phyloP scores from a whole-genome alignment of 768 basidiomycete genomes.

The Tulasnella calospora region DNA sequence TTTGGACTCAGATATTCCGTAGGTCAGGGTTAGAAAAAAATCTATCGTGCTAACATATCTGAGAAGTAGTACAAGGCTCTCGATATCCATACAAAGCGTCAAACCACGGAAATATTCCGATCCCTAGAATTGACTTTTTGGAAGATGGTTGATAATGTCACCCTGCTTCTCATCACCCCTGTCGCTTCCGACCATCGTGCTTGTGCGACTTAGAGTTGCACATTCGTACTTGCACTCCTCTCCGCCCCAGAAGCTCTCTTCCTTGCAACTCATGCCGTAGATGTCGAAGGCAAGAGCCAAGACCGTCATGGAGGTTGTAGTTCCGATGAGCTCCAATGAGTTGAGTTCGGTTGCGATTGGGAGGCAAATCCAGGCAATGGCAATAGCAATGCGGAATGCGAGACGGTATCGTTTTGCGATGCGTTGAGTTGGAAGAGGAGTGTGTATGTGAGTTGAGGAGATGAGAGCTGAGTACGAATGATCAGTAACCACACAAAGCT shows the following conservation, averaged over 20 bases:
- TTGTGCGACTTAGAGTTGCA: neutral
- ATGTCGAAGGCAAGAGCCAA: constrained; percentile 13
- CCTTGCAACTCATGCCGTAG: constrained; percentile 4
- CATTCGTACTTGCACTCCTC: constrained; percentile 10
- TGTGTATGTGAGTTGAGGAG: constrained; percentile 13
- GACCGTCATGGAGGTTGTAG: constrained; percentile 1
- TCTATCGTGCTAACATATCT: too few species aligned
- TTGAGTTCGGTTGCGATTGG: constrained; percentile 20
- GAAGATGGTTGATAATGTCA: neutral
- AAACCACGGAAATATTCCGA: neutral
- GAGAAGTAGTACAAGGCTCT: neutral
- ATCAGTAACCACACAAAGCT: neutral
- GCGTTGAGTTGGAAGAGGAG: constrained; percentile 1
- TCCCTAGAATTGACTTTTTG: neutral
- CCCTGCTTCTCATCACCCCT: neutral
- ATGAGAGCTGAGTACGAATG: neutral
- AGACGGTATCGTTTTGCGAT: constrained; percentile 13
- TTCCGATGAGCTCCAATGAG: constrained; percentile 21
- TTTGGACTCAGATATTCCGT: too few species aligned
- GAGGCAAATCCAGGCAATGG: constrained; percentile 8
- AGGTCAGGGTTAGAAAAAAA: too few species aligned
- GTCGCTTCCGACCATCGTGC: neutral
- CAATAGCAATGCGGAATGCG: constrained; percentile 17
- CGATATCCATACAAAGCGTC: neutral
- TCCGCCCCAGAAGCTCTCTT: constrained; percentile 13